Conservation (phyloP, 2,329 filamentous ascomycete species). For the Colletotrichum euphorbiae region DNA sequence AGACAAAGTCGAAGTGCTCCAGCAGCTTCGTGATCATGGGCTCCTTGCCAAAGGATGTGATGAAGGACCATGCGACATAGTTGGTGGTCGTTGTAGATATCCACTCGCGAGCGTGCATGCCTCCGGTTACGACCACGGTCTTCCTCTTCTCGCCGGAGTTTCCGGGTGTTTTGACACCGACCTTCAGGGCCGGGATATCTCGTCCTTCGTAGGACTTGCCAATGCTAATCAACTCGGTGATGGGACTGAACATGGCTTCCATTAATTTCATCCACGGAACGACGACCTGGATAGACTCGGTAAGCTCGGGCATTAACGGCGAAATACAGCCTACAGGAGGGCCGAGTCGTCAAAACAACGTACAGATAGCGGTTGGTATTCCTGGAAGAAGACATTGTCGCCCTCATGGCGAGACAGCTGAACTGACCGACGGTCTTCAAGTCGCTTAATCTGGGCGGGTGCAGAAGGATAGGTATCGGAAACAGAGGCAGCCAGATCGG, state of each 20-base stretch:
- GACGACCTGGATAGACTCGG: constrained; percentile 60
- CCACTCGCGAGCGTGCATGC: constrained; percentile 96
- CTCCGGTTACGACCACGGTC: constrained; percentile 85
- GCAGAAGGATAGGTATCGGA: constrained; percentile 77
- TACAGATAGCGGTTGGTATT: constrained; percentile 88
- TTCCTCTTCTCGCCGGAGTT: constrained; percentile 64
- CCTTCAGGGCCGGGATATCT: constrained; percentile 83
- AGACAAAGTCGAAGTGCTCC: constrained; percentile 86
- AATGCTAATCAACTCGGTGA: constrained; percentile 78
- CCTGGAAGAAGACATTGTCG: constrained; percentile 88
- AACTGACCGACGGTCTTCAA: constrained; percentile 46
- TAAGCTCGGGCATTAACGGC: constrained; percentile 43
- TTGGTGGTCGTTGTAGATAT: constrained; percentile 92
- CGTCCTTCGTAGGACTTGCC: constrained; percentile 91
- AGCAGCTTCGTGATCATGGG: constrained; percentile 80
- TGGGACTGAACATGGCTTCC: constrained; percentile 87
- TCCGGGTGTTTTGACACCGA: constrained; percentile 67
- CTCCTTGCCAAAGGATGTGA: constrained; percentile 83
- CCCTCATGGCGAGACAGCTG: constrained; percentile 51
- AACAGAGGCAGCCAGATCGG: constrained; percentile 82
- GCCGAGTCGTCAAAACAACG: background rate
- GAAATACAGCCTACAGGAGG: too few species aligned
- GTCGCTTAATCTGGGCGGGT: constrained; percentile 39
- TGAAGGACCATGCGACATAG: constrained; percentile 89
- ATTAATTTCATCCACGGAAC: constrained; percentile 92